Evolutionary conservation across 495 filamentous ascomycete genomes (phyloP).

Genomic region (Neurospora terricola): DNA sequence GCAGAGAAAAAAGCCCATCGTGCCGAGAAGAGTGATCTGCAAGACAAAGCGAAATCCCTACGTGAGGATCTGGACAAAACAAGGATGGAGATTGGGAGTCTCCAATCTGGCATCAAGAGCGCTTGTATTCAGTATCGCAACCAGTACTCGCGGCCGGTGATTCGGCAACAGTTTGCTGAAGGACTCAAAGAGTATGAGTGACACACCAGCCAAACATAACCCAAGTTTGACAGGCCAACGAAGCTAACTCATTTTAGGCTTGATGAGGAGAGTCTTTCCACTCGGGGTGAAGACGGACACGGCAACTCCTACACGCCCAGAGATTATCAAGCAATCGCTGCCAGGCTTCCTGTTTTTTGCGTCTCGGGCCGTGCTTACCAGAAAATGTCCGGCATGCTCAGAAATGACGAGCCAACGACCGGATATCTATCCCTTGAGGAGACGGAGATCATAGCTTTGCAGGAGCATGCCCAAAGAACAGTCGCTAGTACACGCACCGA

Average conservation of each 20-base stretch:
- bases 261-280: conserved; percentile 8
- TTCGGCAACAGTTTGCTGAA: conserved; percentile 47
- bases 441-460: conserved; percentile 43
- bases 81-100: neutral
- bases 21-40: neutral
- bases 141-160: conserved; percentile 37
- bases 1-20: neutral
- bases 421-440: conserved; percentile 13
- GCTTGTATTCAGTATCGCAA: conserved; percentile 47
- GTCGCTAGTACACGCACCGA: conserved; percentile 24
- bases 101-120: conserved; percentile 6
- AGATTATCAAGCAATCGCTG: conserved; percentile 48
- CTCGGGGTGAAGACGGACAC: conserved; percentile 5
- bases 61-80: neutral
- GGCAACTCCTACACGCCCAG: conserved; percentile 10
- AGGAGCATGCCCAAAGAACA: conserved; percentile 44
- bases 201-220: neutral
- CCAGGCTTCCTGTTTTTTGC: conserved; percentile 49
- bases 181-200: conserved; percentile 39
- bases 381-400: conserved; percentile 44
- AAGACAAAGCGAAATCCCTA: neutral
- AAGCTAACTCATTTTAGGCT: conserved; percentile 14
- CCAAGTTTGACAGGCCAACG: neutral
- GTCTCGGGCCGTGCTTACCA: conserved; percentile 50
- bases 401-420: conserved; percentile 16